Evolutionary conservation across 495 filamentous ascomycete genomes (phyloP), one percentile per base, ranked within the genome.

Genomic region (Umbilicaria muhlenbergii): DNA sequence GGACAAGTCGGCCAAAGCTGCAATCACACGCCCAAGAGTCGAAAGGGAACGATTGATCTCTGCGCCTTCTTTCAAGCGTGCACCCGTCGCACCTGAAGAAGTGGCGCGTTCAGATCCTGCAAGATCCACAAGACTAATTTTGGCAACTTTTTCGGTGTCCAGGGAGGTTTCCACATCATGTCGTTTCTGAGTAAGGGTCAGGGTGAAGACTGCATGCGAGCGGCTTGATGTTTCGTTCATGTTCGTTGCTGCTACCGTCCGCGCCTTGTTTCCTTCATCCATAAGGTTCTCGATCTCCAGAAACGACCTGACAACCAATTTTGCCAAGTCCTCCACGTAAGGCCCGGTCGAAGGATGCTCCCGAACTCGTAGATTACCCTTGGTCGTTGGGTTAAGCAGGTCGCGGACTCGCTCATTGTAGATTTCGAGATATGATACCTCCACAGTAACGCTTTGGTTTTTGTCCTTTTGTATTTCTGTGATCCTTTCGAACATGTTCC

Each of bases 141-240:
- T 89, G 28, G 92, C 91, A 24, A 93, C 91, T 64, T 94, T 96
- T 62, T 99, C 92, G 38, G 85, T 86, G 52, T 86, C 83, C 85
- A 99, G 89, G 35, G 81, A 84, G 0, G 89, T 95, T 59, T 96
- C 92, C 0, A 77, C 67, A 57, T 99, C 92, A 52, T 86, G 86
- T 46, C 85, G 72, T 60, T 94, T 94, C 56, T 96, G 92, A 3
- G 87, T 93, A 16, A 99, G 69, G 43, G 87, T 96, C 34, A 99
- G 67, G 5, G 92, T 99, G 60, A 99, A 99, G 12, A 99, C 92
- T 32, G 92, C 92, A 58, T 99, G 92, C 53, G 86, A 94, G 63
- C 92, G 76, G 75, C 86, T 94, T 41, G 88, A 95, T 3, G 92
- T 96, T 65, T 96, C 91, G 68, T 99, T 99, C 91, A 96, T 96